Percentiles rank a stretch among this genome's conserved stretches.
These are phyloP conservation scores for Rhododendron mucronatum DNA, from an alignment of 148 eudicot species.

Conservation along the genomic window DNA sequence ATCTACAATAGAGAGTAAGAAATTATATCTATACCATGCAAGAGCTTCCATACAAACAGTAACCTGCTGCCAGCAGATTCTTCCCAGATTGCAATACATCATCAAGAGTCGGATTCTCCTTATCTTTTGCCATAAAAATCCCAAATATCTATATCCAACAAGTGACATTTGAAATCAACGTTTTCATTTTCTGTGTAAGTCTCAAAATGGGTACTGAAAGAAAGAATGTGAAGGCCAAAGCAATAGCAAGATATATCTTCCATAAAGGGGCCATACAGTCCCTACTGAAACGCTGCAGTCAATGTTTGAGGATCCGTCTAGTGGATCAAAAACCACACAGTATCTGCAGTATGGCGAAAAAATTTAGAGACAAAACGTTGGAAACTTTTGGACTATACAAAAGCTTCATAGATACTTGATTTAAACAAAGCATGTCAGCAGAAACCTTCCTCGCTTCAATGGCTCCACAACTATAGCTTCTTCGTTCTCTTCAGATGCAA, in stretches of 20 bases:
- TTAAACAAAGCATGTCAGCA: neutral
- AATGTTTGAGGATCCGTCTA: constrained; percentile 97
- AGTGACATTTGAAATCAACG: neutral
- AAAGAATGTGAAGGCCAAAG: neutral
- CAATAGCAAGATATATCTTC: neutral
- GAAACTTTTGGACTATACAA: neutral
- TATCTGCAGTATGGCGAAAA: constrained; percentile 48
- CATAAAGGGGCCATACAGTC: constrained; percentile 46
- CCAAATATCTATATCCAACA: constrained; percentile 67
- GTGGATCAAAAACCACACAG: constrained; percentile 88
- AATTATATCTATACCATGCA: constrained; percentile 61
- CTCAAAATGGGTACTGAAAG: neutral
- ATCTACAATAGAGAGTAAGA: neutral
- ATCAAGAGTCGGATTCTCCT: constrained; percentile 50
- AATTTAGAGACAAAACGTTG: neutral
- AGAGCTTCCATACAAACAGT: constrained; percentile 98
- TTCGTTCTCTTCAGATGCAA: constrained; percentile 96
- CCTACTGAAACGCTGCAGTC: constrained; percentile 98
- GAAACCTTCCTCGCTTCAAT: constrained; percentile 81
- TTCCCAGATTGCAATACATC: constrained; percentile 87
- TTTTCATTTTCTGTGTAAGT: neutral
- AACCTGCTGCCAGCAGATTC: constrained; percentile 89
- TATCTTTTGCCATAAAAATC: constrained; percentile 69
- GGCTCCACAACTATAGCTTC: constrained; percentile 86
- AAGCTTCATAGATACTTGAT: neutral